phyloP scores from a whole-genome alignment of 192 early-diverging fungal genomes.

The Dissophora globulifera region DNA sequence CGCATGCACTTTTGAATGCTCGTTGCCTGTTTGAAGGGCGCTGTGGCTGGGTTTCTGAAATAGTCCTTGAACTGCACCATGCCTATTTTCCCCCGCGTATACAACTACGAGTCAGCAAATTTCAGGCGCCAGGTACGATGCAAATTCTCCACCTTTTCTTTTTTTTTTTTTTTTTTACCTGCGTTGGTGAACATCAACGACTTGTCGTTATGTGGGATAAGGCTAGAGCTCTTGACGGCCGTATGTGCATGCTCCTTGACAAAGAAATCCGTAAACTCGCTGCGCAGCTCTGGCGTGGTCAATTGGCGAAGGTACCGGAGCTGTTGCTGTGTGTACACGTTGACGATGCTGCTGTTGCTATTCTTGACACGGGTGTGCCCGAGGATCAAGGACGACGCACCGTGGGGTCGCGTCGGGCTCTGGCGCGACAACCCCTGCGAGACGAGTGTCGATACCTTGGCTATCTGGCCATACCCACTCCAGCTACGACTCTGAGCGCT shows the following conservation, averaged over 20 bases:
- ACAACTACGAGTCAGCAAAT: too few species aligned
- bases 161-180: too few species aligned
- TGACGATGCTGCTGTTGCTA: not conserved
- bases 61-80: slow-evolving; percentile 70
- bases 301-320: slow-evolving; percentile 41
- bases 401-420: too few species aligned
- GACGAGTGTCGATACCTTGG: too few species aligned
- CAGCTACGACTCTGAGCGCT: too few species aligned
- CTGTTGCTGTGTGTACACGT: slow-evolving; percentile 1
- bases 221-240: slow-evolving; percentile 53
- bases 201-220: slow-evolving; percentile 69
- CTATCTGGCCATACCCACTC: too few species aligned
- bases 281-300: slow-evolving; percentile 57
- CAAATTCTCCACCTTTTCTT: too few species aligned
- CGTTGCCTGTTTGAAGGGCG: slow-evolving; percentile 59
- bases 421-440: too few species aligned
- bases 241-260: slow-evolving; percentile 53
- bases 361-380: not conserved
- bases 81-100: too few species aligned
- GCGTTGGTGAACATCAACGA: slow-evolving; percentile 69
- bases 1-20: slow-evolving; percentile 66
- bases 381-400: slow-evolving; percentile 1
- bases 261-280: slow-evolving; percentile 61
- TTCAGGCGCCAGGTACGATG: too few species aligned
- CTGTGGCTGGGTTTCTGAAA: slow-evolving; percentile 59